These are phyloP conservation scores for Epichloe uncinata DNA, from an alignment of 2,329 filamentous ascomycete species.

Conservation along the genomic window DNA sequence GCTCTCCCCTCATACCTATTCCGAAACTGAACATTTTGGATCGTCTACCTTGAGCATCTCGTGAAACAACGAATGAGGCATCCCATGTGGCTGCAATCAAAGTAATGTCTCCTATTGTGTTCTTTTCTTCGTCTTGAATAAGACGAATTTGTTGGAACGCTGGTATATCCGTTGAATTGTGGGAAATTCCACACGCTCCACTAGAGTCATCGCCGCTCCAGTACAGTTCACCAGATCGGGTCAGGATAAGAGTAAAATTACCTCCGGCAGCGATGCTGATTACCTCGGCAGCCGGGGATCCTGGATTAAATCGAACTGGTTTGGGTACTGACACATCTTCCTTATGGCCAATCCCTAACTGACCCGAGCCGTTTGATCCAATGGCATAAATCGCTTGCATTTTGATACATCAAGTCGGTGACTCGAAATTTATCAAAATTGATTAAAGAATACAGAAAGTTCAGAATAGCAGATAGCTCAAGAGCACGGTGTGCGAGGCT, in stretches of 20 bases:
- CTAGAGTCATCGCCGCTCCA: constrained; percentile 47
- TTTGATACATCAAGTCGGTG: neutral
- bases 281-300: constrained; percentile 22
- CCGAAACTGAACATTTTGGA: constrained; percentile 51
- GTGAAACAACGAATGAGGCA: constrained; percentile 48
- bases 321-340: constrained; percentile 59
- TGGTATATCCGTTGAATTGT: constrained; percentile 14
- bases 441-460: no score
- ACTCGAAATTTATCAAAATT: neutral
- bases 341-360: constrained; percentile 57
- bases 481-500: no score
- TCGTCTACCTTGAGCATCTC: constrained; percentile 27
- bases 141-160: constrained; percentile 28
- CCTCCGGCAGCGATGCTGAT: constrained; percentile 49
- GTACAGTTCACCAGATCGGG: constrained; percentile 44
- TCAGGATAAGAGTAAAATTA: constrained; percentile 72
- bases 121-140: constrained; percentile 14
- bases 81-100: constrained; percentile 67
- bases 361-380: constrained; percentile 65
- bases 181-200: constrained; percentile 39
- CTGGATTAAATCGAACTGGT: constrained; percentile 41
- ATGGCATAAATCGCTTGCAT: constrained; percentile 51
- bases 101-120: constrained; percentile 16
- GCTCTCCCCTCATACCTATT: constrained; percentile 54
- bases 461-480: no score